phyloP scores from a whole-genome alignment of 306 rosid genomes.

The Hylodesmum podocarpum region DNA sequence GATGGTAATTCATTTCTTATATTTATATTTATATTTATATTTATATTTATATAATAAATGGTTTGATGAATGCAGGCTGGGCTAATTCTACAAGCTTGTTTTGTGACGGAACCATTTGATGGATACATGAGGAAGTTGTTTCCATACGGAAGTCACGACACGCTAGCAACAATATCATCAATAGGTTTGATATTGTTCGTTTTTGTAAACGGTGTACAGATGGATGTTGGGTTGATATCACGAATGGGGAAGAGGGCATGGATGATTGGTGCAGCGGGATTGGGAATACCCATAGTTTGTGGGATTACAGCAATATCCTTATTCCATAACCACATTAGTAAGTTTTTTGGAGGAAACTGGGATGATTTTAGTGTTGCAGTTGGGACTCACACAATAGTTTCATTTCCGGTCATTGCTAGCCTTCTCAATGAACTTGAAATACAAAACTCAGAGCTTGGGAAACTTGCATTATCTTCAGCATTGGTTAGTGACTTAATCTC shows the following conservation, averaged over 20 bases:
- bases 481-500: conserved; percentile 41
- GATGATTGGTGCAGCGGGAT: conserved; percentile 28
- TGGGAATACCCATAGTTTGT: not conserved
- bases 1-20: conserved; percentile 45
- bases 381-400: conserved; percentile 11
- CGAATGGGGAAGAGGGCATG: conserved; percentile 50
- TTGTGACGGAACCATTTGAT: not conserved
- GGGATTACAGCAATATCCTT: not conserved
- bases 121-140: conserved; percentile 10
- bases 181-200: conserved; percentile 40
- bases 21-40: not conserved
- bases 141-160: conserved; percentile 41
- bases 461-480: conserved; percentile 48
- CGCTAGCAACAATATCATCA: conserved; percentile 33
- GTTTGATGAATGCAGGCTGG: conserved; percentile 41
- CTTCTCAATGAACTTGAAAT: conserved; percentile 45
- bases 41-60: too few species aligned
- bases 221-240: conserved; percentile 49
- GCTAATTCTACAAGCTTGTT: conserved; percentile 33
- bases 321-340: not conserved
- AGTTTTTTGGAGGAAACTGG: accelerated
- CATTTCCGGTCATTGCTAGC: conserved; percentile 40
- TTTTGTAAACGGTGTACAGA: conserved; percentile 55
- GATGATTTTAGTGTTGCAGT: not conserved
- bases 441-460: conserved; percentile 50